These are phyloP conservation scores for Raffaelea arxii DNA, from an alignment of 2,329 filamentous ascomycete genomes.

Conservation along the genomic window DNA sequence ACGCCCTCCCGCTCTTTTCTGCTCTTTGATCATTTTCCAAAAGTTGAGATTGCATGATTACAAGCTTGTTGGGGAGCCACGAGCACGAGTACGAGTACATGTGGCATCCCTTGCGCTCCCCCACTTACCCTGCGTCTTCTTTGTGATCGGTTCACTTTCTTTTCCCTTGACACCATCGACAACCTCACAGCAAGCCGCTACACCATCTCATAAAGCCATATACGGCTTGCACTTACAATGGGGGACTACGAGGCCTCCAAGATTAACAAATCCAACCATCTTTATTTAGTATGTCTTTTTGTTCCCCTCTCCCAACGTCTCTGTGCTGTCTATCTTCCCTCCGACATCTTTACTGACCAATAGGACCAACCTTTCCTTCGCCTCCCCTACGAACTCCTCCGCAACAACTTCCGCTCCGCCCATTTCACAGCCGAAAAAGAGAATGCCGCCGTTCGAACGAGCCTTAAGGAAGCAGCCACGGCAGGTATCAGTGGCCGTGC, in stretches of 20 bases:
- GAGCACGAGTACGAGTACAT: too few relatives aligned
- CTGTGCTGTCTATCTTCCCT: background rate
- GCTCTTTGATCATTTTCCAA: too few relatives aligned
- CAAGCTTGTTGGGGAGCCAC: too few relatives aligned
- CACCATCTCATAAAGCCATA: too few relatives aligned
- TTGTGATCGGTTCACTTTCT: too few relatives aligned
- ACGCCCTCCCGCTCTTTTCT: too few relatives aligned
- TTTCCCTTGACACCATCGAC: too few relatives aligned
- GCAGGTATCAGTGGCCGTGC: constrained; percentile 54
- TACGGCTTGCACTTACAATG: too few relatives aligned
- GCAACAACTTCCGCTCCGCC: constrained; percentile 86
- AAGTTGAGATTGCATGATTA: too few relatives aligned
- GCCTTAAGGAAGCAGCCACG: constrained; percentile 55
- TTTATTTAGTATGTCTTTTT: constrained; percentile 53
- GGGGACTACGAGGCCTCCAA: constrained; percentile 53
- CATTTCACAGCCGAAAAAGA: constrained; percentile 69
- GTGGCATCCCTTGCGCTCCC: too few relatives aligned
- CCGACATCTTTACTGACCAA: background rate
- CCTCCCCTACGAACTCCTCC: constrained; percentile 82
- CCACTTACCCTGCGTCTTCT: too few relatives aligned
- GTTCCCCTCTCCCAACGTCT: constrained; percentile 2
- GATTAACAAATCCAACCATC: constrained; percentile 65
- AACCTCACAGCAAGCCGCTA: too few relatives aligned
- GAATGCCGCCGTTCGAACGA: constrained; percentile 49
- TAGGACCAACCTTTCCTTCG: constrained; percentile 92